Evolutionary conservation across 108 stramenopile species (phyloP).

Genomic region (Nitzschia inconspicua): DNA sequence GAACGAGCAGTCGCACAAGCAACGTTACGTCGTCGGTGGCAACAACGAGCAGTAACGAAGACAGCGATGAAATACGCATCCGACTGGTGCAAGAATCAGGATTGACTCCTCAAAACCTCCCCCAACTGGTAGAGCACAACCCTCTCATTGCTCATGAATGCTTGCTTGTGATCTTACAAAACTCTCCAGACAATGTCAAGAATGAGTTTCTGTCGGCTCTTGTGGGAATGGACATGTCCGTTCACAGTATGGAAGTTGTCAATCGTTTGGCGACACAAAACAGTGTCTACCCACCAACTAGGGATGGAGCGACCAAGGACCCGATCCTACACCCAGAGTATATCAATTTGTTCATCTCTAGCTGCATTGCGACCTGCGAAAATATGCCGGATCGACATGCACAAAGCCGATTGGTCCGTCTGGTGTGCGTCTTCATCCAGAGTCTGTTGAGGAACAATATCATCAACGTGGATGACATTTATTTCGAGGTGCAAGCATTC

Average conservation of each 20-base stretch:
- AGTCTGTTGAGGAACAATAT: slow-evolving; percentile 92
- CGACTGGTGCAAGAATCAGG: slow-evolving; percentile 68
- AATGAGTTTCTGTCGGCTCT: slow-evolving; percentile 89
- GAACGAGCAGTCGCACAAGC: slow-evolving; percentile 5
- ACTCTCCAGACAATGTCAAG: slow-evolving; percentile 43
- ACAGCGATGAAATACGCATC: slow-evolving; percentile 31
- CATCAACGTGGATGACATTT: slow-evolving; percentile 89
- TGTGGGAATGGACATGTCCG: slow-evolving; percentile 96
- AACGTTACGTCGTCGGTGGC: slow-evolving; percentile 6
- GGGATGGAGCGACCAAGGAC: slow-evolving; percentile 31
- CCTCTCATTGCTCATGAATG: slow-evolving; percentile 92
- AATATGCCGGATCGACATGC: slow-evolving; percentile 90
- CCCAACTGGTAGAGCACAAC: slow-evolving; percentile 94
- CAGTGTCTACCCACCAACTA: slow-evolving; percentile 12
- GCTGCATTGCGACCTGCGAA: slow-evolving; percentile 94
- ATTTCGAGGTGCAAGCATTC: slow-evolving; percentile 94
- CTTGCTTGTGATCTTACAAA: slow-evolving; percentile 73
- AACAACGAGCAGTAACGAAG: slow-evolving; percentile 3
- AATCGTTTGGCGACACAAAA: slow-evolving; percentile 81
- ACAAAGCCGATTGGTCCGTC: slow-evolving; percentile 93
- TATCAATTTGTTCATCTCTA: slow-evolving; percentile 92
- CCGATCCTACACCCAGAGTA: slow-evolving; percentile 91
- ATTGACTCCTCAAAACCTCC: slow-evolving; percentile 87
- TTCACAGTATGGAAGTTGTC: slow-evolving; percentile 96
- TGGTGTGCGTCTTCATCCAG: slow-evolving; percentile 96